Evolutionary conservation across 257 asterid species (phyloP), one percentile per base, ranked within the genome.

Genomic region (Cinchona pubescens): DNA sequence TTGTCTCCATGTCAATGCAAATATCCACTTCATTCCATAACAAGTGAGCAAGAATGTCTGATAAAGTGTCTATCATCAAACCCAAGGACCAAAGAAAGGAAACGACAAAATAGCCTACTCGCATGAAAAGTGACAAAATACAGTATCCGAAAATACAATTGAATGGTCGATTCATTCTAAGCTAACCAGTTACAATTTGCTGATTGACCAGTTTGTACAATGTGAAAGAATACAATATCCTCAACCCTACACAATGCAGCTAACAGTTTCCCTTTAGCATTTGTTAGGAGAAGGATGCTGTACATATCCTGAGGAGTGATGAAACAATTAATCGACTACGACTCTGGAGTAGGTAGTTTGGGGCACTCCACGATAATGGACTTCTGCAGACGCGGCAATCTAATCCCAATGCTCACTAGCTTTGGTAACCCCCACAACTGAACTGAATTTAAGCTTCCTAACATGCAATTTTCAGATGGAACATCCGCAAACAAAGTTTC

Each of bases 401-500:
- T 13, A 61, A n/a, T 30, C 61, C 60, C 69, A 42, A 59, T 61
- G 46, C 77, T 27, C 13, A 14, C 46, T 37, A 68, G 59, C 60
- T 43, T 45, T 27, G 73, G 73, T 43, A 68, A 45, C 5, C n/a
- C 25, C 73, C 58, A 45, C 40, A 43, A 60, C 30, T 45, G 73
- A 16, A 68, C 23, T 7, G 4, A 25, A 7, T 45, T n/a, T 27
- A 59, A 12, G 1, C 37, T 12, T 27, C 5, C 21, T 34, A 43
- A 23, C 25, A 15, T 16, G 51, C 23, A 5, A 27, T 29, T 29
- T 40, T 68, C 73, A 25, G 37, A 8, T 25, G 32, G 19, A 10
- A 3, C 58, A 10, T 38, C 32, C 10, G 3, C 58, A 68, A 68
- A 68, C 55, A 68, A n/a, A 45, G 59, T 45, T 13, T 43, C 58